phyloP scores from a whole-genome alignment of 352 stramenopile genomes.

The Phytophthora syringae region DNA sequence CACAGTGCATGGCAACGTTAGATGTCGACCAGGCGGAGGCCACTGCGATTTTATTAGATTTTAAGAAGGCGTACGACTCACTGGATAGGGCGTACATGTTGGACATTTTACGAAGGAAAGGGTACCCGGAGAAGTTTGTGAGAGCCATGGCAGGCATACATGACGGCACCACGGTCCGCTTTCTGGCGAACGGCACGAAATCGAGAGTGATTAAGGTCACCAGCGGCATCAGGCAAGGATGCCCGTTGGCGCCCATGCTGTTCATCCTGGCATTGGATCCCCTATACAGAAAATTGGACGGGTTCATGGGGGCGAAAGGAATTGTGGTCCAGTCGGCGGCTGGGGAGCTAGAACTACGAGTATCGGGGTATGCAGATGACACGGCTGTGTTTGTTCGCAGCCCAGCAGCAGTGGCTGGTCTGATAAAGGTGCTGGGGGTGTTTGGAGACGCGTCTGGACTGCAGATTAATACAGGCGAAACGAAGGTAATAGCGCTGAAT shows the following conservation, averaged over 20 bases:
- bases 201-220: background rate
- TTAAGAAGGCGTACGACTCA: slow-evolving; percentile 3
- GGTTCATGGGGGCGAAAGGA: background rate
- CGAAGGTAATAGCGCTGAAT: background rate
- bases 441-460: background rate
- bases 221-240: slow-evolving; percentile 1
- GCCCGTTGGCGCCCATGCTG: background rate
- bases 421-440: background rate
- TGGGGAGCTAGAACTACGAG: background rate
- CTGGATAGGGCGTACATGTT: background rate
- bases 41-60: background rate
- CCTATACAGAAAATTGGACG: background rate
- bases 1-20: background rate
- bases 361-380: background rate
- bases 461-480: background rate
- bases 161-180: background rate
- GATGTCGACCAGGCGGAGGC: background rate
- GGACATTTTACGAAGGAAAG: background rate
- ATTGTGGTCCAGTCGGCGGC: background rate
- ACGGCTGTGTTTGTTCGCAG: background rate
- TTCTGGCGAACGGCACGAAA: background rate
- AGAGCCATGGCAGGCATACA: background rate
- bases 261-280: slow-evolving; percentile 1
- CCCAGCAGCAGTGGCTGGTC: background rate
- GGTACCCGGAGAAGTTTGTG: background rate